Evolutionary conservation across 345 rosid genomes (phyloP).

Genomic region (Balakata baccata): DNA sequence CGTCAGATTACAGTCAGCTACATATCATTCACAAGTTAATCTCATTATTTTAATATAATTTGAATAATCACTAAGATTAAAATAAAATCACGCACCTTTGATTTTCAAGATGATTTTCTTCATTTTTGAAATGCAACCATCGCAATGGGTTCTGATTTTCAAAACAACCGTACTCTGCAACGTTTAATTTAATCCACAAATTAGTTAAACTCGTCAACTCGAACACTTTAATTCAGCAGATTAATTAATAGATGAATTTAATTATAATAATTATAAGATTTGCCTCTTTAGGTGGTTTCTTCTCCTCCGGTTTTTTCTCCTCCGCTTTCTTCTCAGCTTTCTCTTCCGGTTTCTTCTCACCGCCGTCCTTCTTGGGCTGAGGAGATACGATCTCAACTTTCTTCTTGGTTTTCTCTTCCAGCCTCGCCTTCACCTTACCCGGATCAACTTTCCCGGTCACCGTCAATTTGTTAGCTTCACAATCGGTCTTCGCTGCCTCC

Average conservation of each 20-base stretch:
- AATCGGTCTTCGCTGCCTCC: conserved; percentile 31
- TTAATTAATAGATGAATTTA: background rate
- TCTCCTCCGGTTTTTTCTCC: conserved; percentile 26
- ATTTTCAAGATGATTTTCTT: conserved; percentile 27
- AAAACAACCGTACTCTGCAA: conserved; percentile 42
- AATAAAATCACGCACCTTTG: conserved; percentile 26
- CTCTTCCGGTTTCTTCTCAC: conserved; percentile 26
- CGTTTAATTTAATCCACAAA: background rate
- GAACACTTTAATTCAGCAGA: background rate
- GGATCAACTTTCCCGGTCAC: conserved; percentile 48
- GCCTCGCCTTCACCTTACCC: conserved; percentile 24
- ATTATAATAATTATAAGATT: background rate
- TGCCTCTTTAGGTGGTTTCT: conserved; percentile 36
- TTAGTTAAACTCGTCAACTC: too few relatives aligned
- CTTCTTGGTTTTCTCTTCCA: conserved; percentile 35
- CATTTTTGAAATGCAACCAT: conserved; percentile 42
- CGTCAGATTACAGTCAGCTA: conserved; percentile 9
- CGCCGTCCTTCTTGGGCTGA: conserved; percentile 35
- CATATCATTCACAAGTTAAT: background rate
- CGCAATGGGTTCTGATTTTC: conserved; percentile 40
- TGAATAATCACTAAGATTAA: background rate
- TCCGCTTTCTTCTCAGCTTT: conserved; percentile 35
- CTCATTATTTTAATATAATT: background rate
- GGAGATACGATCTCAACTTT: conserved; percentile 33
- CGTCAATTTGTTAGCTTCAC: conserved; percentile 33